These are phyloP conservation scores for Nicotiana undulata DNA, from an alignment of 257 asterid genomes.

Conservation along the genomic window DNA sequence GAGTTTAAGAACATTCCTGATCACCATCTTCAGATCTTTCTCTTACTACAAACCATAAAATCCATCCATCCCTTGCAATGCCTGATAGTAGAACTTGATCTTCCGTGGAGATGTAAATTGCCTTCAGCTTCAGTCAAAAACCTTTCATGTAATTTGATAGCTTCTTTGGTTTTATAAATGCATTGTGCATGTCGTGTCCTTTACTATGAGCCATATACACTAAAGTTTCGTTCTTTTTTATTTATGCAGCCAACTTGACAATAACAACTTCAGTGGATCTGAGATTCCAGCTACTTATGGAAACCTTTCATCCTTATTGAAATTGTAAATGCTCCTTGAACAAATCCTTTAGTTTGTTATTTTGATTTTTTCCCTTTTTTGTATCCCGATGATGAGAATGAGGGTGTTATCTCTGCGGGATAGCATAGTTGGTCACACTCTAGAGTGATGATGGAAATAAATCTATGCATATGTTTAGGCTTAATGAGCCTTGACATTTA, in stretches of 20 bases:
- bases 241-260: slow-evolving; percentile 37
- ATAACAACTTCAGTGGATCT: slow-evolving; percentile 37
- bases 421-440: not conserved
- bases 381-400: not conserved
- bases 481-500: not conserved
- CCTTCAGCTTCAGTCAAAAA: not conserved
- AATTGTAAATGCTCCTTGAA: slow-evolving; percentile 25
- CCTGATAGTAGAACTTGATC: not conserved
- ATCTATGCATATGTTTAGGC: not conserved
- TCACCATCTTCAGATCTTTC: slow-evolving; percentile 1
- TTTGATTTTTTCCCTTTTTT: not conserved
- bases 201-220: not conserved
- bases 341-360: slow-evolving; percentile 1
- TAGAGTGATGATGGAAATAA: not conserved
- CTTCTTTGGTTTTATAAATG: not conserved
- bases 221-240: not conserved
- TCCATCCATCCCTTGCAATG: not conserved
- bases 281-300: slow-evolving; percentile 39
- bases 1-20: not conserved
- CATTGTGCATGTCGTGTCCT: not conserved
- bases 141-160: not conserved
- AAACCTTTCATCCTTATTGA: slow-evolving; percentile 22
- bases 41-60: not conserved
- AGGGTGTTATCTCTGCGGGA: not conserved
- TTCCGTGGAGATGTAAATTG: not conserved